phyloP scores from a whole-genome alignment of 129 eudicot genomes.

The Tanacetum coccineum region DNA sequence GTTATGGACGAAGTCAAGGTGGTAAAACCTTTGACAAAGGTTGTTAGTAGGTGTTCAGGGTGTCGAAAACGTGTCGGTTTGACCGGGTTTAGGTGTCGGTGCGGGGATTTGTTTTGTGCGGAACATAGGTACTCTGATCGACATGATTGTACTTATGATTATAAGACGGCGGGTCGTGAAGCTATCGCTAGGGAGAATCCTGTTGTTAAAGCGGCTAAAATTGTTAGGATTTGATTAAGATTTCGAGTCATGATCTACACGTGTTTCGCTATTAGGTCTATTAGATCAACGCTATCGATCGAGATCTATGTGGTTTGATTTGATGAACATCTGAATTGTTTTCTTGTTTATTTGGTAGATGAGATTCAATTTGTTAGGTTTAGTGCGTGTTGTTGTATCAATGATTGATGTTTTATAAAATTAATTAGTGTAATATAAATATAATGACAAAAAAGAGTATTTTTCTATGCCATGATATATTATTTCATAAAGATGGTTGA shows the following conservation, averaged over 20 bases:
- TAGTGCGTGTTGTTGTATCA: no score
- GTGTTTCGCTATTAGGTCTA: no score
- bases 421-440: no score
- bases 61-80: constrained; percentile 65
- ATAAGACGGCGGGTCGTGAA: constrained; percentile 63
- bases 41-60: constrained; percentile 65
- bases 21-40: constrained; percentile 26
- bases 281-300: constrained; percentile 3
- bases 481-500: no score
- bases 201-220: constrained; percentile 80
- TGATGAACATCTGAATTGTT: no score
- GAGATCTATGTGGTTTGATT: no score
- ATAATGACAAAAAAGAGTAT: no score
- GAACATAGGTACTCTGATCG: constrained; percentile 81
- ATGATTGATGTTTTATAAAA: no score
- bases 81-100: constrained; percentile 79
- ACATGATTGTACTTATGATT: constrained; percentile 73
- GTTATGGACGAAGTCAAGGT: constrained; percentile 12
- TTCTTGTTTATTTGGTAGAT: no score
- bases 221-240: constrained; percentile 43
- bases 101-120: constrained; percentile 75
- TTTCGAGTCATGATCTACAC: no score
- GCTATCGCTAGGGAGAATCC: constrained; percentile 83
- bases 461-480: no score
- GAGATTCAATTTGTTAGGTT: no score